These are phyloP conservation scores for Scleroderma citrinum DNA, from an alignment of 768 basidiomycete species.

Conservation along the genomic window DNA sequence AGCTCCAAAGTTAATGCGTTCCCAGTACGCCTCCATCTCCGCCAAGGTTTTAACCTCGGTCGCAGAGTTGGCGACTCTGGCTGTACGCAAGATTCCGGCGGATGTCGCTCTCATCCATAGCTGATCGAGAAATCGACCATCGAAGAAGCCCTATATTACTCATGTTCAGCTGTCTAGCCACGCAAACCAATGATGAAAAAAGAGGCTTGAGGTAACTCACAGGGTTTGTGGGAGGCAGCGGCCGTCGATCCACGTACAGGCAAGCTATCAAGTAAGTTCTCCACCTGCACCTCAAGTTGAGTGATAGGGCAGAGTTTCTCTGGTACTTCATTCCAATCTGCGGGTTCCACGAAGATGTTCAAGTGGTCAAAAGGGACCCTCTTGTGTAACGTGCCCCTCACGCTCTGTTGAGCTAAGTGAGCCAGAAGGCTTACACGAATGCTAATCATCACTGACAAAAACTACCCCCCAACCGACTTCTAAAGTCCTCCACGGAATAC, in stretches of 20 bases:
- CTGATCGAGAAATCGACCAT: conserved; percentile 47
- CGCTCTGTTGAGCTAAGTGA: conserved; percentile 44
- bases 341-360: conserved; percentile 65
- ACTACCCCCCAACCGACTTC: too few species aligned
- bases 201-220: conserved; percentile 7
- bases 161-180: background rate
- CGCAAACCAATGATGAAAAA: conserved; percentile 1
- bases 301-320: conserved; percentile 40
- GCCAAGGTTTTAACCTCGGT: conserved; percentile 32
- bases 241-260: conserved; percentile 35
- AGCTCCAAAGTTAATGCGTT: conserved; percentile 24
- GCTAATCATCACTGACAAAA: too few species aligned
- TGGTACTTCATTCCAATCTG: conserved; percentile 35
- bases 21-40: conserved; percentile 28
- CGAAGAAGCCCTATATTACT: conserved; percentile 49
- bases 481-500: too few species aligned
- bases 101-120: conserved; percentile 28
- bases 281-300: conserved; percentile 49
- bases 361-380: conserved; percentile 36
- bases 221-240: conserved; percentile 13
- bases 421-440: too few species aligned
- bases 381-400: conserved; percentile 60
- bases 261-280: conserved; percentile 39
- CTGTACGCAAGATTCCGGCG: conserved; percentile 29
- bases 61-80: conserved; percentile 43